phyloP scores from a whole-genome alignment of 2,329 filamentous ascomycete species.

The Fusarium sororula region DNA sequence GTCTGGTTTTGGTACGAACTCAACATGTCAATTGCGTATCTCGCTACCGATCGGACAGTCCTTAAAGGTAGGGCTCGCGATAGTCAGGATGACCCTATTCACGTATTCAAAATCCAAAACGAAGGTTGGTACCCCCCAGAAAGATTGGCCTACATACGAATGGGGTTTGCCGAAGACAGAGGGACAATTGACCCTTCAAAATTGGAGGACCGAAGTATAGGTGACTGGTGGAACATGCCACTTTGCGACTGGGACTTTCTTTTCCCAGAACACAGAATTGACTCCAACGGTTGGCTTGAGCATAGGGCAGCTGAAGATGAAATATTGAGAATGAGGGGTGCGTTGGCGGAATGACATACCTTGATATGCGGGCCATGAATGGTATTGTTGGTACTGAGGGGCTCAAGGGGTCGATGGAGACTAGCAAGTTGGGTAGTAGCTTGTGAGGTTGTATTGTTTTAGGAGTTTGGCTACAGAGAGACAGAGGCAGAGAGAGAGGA shows the following conservation, averaged over 20 bases:
- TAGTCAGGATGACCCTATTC: not conserved
- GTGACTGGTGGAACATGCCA: not conserved
- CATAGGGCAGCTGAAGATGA: not conserved
- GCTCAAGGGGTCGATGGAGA: too few relatives aligned
- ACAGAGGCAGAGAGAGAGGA: not conserved
- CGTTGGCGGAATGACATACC: too few relatives aligned
- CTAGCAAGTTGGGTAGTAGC: not conserved
- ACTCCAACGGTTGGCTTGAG: not conserved
- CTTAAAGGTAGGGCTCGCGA: not conserved
- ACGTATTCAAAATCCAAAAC: not conserved
- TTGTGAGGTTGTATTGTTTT: not conserved
- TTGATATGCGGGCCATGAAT: not conserved
- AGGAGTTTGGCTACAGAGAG: not conserved
- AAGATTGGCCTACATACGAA: not conserved
- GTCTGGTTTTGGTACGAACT: not conserved
- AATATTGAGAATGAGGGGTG: too few relatives aligned
- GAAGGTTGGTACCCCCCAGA: not conserved
- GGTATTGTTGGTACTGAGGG: not conserved
- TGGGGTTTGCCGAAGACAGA: rapidly evolving
- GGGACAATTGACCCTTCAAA: not conserved
- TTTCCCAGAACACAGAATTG: rapidly evolving
- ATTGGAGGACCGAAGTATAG: not conserved
- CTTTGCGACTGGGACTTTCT: not conserved
- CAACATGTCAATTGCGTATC: not conserved
- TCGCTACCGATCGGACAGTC: not conserved